Evolutionary conservation across 257 asterid species (phyloP), one percentile per base, ranked within the genome.

Genomic region (Vinca minor): DNA sequence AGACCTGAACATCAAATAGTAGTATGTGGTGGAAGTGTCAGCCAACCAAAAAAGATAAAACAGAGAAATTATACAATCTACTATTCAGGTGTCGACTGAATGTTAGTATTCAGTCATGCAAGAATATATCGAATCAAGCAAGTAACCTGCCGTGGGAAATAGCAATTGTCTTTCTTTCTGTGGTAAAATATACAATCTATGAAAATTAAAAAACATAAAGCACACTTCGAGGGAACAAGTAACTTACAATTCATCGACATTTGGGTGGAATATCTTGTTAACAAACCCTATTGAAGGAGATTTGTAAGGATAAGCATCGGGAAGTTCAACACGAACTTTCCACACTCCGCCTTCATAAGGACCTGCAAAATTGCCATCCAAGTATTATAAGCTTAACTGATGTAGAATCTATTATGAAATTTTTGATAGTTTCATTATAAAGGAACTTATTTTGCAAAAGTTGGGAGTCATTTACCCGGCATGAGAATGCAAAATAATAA

Each of bases 221-320:
- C 8, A 38, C 1, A 54, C 8, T 38, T 25, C 4, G 15, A 45
- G 48, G 21, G 36, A 48, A 46, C 32, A 42, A 74, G 14, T 21
- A 42, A 67, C 95, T 86, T 71, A 91, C 98, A 83, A 72, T 74
- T 91, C 98, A 76, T 91, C 96, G 36, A 91, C 95, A 73, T 91
- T 91, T 42, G 96, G 98, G 86, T 91, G 98, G 78, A 83, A 91
- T 18, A 91, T 91, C 75, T 86, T 91, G 95, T 91, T 91, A 65
- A 88, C 83, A 61, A 91, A 91, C 17, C 94, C 95, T 42, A 88
- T 86, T 61, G 98, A 91, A 54, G 95, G 98, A 59, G 98, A 88
- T 76, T 88, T 88, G 81, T 88, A 91, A 69, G 96, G 98, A 73
- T 91, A 91, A 69, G 96, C 95, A 79, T 91, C 96, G 4, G 96